phyloP scores from a whole-genome alignment of 2,329 filamentous ascomycete species.

The Xylaria sp. region DNA sequence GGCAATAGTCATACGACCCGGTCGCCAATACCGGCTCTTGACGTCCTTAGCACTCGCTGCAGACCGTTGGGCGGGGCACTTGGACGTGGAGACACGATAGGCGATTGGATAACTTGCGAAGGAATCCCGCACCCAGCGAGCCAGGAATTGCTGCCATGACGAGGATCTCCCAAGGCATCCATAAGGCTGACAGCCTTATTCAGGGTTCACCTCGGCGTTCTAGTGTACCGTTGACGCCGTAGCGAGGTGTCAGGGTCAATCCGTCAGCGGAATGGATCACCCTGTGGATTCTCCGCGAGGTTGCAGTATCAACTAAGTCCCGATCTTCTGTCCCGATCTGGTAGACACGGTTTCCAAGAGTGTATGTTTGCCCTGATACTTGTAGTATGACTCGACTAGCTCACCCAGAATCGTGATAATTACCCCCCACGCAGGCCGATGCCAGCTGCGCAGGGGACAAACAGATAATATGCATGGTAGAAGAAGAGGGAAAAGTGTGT shows the following conservation, averaged over 20 bases:
- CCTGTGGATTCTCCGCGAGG: constrained; percentile 1
- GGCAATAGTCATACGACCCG: constrained; percentile 33
- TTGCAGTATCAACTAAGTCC: not conserved
- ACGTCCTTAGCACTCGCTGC: constrained; percentile 3
- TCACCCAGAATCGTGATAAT: not conserved
- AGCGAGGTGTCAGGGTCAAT: not conserved
- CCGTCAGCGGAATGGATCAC: constrained; percentile 9
- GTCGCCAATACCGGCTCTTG: constrained; percentile 27
- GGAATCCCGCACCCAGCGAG: constrained; percentile 19
- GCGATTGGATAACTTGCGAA: constrained; percentile 45
- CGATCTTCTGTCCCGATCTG: constrained; percentile 2
- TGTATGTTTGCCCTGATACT: not conserved
- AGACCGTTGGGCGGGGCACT: constrained; percentile 12
- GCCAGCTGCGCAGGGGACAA: constrained; percentile 24
- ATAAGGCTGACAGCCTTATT: constrained; percentile 31
- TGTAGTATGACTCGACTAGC: constrained; percentile 8
- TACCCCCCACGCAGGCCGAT: constrained; percentile 19
- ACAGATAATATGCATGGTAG: constrained; percentile 10
- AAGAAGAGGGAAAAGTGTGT: not conserved
- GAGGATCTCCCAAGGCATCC: constrained; percentile 26
- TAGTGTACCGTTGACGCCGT: constrained; percentile 7
- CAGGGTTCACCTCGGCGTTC: constrained; percentile 5
- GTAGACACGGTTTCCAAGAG: not conserved
- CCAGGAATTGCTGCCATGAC: constrained; percentile 4
- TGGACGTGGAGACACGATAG: constrained; percentile 29